Conservation (phyloP, 257 asterid genomes). For the Solanum arcanum region DNA sequence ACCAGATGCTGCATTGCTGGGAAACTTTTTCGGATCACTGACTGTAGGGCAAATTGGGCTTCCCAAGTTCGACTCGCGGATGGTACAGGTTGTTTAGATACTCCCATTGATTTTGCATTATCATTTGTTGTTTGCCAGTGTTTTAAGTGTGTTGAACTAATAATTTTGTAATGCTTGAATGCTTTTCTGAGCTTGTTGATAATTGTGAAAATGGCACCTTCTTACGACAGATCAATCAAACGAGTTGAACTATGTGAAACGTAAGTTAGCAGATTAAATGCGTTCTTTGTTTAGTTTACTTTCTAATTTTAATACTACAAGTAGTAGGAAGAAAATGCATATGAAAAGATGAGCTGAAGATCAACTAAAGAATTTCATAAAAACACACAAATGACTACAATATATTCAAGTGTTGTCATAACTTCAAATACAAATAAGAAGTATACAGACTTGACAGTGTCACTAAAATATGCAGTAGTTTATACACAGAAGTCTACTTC, state of each 20-base stretch:
- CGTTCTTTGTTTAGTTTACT: neutral
- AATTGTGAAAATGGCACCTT: neutral
- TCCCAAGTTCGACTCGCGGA: conserved; percentile 50
- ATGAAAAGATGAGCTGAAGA: neutral
- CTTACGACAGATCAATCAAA: neutral
- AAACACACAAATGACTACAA: neutral
- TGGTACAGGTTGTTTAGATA: conserved; percentile 54
- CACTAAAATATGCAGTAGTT: too few species aligned
- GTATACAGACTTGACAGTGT: too few species aligned
- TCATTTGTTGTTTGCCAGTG: neutral
- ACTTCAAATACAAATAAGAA: neutral
- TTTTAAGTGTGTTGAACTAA: neutral
- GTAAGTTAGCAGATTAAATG: neutral
- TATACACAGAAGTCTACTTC: neutral
- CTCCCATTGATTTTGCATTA: neutral
- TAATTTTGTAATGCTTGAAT: neutral
- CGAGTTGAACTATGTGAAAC: neutral
- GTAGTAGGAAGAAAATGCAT: neutral
- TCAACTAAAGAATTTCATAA: neutral
- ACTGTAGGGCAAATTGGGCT: conserved; percentile 79
- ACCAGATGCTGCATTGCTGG: conserved; percentile 84
- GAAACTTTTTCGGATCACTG: conserved; percentile 81
- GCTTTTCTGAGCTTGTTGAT: neutral
- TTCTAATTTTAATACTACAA: too few species aligned
- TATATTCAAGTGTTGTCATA: neutral